A percentile compares a stretch with the other conserved stretches of the same genome.
Conservation (phyloP, 345 rosid genomes). For the Brassica napus region Da-Ae NC_063438.1:2195501-2196000, state of each 20-base stretch:
- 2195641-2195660: slow-evolving; percentile 67
- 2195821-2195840: background rate
- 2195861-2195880: background rate
- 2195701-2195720: slow-evolving; percentile 76
- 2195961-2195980: slow-evolving; percentile 82
- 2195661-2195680: slow-evolving; percentile 72
- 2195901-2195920: background rate
- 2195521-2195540: slow-evolving; percentile 81
- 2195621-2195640: slow-evolving; percentile 22
- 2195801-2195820: slow-evolving; percentile 6
- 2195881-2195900: background rate
- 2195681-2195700: slow-evolving; percentile 93
- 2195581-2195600: no score
- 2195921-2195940: slow-evolving; percentile 41
- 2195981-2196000: slow-evolving; percentile 64
- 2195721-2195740: slow-evolving; percentile 84
- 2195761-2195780: slow-evolving; percentile 61
- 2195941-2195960: slow-evolving; percentile 88
- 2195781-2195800: slow-evolving; percentile 12
- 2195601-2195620: no score
- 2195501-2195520: slow-evolving; percentile 84
- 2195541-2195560: slow-evolving; percentile 66
- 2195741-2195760: slow-evolving; percentile 89
- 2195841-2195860: background rate
- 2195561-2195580: slow-evolving; percentile 12